Evolutionary conservation across 2,329 filamentous ascomycete genomes (phyloP).

Genomic region (Sporothrix humicola): DNA sequence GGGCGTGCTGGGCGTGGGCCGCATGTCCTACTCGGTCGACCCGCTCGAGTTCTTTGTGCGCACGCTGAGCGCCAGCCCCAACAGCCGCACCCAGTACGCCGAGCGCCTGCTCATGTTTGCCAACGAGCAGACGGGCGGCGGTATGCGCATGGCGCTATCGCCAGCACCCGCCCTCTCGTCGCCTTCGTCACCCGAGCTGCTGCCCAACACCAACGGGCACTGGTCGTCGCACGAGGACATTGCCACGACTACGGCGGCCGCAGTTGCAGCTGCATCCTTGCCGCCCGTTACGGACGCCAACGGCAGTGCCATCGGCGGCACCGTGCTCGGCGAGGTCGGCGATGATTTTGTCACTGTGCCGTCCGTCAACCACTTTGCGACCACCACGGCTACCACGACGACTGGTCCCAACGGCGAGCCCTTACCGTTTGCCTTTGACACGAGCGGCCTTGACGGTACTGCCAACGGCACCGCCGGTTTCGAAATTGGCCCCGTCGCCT

Average conservation of each 20-base stretch:
- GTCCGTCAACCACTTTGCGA: not conserved
- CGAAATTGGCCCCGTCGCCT: conserved; percentile 7
- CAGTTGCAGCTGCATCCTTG: not conserved
- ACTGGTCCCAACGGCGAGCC: not conserved
- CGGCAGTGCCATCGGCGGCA: conserved; percentile 18
- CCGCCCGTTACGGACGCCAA: not conserved
- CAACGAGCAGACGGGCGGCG: conserved; percentile 48
- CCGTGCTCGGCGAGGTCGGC: conserved; percentile 34
- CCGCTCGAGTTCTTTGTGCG: conserved; percentile 53
- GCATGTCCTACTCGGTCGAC: conserved; percentile 47
- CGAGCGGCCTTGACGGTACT: not conserved
- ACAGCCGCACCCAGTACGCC: conserved; percentile 52
- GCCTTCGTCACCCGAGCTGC: conserved; percentile 34
- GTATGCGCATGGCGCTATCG: conserved; percentile 44
- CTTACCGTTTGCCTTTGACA: not conserved
- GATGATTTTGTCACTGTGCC: conserved; percentile 21
- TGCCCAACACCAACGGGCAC: not conserved
- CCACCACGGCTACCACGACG: not conserved
- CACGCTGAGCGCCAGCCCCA: conserved; percentile 52
- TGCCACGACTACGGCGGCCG: not conserved
- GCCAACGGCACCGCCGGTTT: not conserved
- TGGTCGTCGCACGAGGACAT: conserved; percentile 21
- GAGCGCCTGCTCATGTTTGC: conserved; percentile 52
- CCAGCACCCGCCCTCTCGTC: conserved; percentile 43
- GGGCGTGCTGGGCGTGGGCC: conserved; percentile 44